These are phyloP conservation scores for Geotrichum siamense DNA, from an alignment of 1,139 yeast genomes.

Conservation along the genomic window DNA sequence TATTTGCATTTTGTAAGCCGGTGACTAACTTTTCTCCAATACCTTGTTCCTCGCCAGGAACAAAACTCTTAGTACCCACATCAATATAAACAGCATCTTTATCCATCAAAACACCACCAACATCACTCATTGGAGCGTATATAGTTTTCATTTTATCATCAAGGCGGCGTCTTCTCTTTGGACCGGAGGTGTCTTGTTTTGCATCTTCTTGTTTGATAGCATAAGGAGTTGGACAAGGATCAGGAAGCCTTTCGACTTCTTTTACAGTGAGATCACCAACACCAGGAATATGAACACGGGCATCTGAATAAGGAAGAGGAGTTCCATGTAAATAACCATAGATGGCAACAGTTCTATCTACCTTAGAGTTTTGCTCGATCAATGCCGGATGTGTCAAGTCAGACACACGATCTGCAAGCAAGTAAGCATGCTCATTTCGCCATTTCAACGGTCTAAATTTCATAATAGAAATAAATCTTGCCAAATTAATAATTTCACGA, in stretches of 20 bases:
- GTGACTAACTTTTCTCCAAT: conserved; percentile 79
- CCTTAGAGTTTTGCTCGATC: conserved; percentile 69
- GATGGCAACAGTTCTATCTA: conserved; percentile 82
- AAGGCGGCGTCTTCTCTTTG: conserved; percentile 74
- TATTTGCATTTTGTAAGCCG: conserved; percentile 62
- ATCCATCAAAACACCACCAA: conserved; percentile 94
- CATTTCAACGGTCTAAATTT: conserved; percentile 96
- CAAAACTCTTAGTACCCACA: conserved; percentile 60
- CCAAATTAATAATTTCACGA: conserved; percentile 83
- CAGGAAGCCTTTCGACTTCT: conserved; percentile 82
- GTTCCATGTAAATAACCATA: conserved; percentile 96
- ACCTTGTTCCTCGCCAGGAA: conserved; percentile 64
- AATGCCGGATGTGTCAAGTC: conserved; percentile 90
- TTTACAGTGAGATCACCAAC: conserved; percentile 80
- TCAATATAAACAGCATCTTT: conserved; percentile 96
- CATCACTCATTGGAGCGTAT: conserved; percentile 99
- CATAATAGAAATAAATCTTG: conserved; percentile 93
- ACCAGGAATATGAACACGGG: conserved; percentile 90
- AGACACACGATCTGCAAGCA: conserved; percentile 86
- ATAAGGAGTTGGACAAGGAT: conserved; percentile 97
- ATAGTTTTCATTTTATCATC: conserved; percentile 92
- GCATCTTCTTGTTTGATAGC: conserved; percentile 79
- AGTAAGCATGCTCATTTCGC: conserved; percentile 97
- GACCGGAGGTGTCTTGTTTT: conserved; percentile 49
- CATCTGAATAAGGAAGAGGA: conserved; percentile 63